Evolutionary conservation across 169 alveolate species (phyloP), one percentile per base, ranked within the genome.

Genomic region (Toxoplasma gondii): DNA sequence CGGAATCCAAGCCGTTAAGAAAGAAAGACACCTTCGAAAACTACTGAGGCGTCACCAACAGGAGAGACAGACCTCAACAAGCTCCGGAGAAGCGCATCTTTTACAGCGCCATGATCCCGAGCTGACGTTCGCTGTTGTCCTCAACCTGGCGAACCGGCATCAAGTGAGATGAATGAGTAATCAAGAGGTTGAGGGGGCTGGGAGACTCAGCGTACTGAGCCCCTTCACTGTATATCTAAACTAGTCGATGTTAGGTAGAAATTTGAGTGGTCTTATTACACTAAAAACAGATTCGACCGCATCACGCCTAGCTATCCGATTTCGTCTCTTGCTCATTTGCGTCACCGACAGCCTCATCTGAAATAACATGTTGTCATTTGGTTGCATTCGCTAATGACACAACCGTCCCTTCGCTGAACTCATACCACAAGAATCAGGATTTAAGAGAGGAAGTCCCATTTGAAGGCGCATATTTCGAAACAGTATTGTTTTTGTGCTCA

Each of bases 81-180:
- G 45, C 86, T n/a, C 29, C n/a, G 44, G 45, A 1, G 86, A 78
- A 38, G 39, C 39, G 45, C 39, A 9, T 2, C 86, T 16, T 17
- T 17, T n/a, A 16, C 90, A 43, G 67, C 90, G 24, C 69, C 64
- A 41, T 22, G 90, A 38, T 82, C 67, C 90, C 38, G 99, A 98
- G 94, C 96, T 98, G 92, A 98, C 98, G 92, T 98, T 97, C 88
- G 97, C 98, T 45, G 98, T 97, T 36, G 96, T 96, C 95, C 97
- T 97, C 84, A 98, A 98, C 95, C 95, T 98, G 58, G 99, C 98
- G 39, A 97, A 97, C 91, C 96, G 96, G 96, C 97, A 97, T 90
- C 98, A 98, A 92, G 98, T 98, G 86, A 17, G 86, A 78, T 38
- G 27, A n/a, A 16, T 45, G 86, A 78, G 86, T 78, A 78, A 78